Conservation (phyloP, 2,329 filamentous ascomycete species). For the Diaporthe citriasiana region DNA sequence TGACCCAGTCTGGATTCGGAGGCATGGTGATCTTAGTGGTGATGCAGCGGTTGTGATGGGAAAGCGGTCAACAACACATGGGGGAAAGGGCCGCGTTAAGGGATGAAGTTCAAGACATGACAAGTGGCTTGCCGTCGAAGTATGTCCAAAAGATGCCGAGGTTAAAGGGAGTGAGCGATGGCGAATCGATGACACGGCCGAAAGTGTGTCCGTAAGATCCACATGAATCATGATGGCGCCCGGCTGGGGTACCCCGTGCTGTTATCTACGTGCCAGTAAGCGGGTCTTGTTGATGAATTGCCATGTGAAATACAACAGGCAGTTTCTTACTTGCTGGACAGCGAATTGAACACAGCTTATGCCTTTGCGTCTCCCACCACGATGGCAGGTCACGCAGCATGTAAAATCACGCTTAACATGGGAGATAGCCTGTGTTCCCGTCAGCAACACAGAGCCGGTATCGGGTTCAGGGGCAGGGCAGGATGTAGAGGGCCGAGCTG, state of each 20-base stretch:
- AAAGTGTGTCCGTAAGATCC: conserved; percentile 20
- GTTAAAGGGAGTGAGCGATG: conserved; percentile 31
- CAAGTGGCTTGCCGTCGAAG: conserved; percentile 23
- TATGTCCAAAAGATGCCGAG: conserved; percentile 19
- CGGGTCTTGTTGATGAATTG: conserved; percentile 15
- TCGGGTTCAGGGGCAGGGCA: background rate
- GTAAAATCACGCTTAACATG: background rate
- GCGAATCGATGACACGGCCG: conserved; percentile 31
- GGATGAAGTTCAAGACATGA: background rate
- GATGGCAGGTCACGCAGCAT: background rate
- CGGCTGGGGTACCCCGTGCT: conserved; percentile 29
- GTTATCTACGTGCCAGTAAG: background rate
- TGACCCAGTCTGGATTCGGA: conserved; percentile 46
- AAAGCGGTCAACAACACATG: background rate
- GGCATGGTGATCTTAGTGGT: conserved; percentile 33
- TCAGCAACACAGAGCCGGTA: background rate
- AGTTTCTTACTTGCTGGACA: background rate
- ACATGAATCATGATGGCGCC: conserved; percentile 27
- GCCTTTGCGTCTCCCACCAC: background rate
- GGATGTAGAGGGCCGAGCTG: background rate
- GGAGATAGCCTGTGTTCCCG: background rate
- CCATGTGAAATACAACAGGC: conserved; percentile 17
- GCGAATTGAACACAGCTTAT: background rate
- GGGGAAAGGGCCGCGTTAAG: background rate
- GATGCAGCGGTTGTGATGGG: background rate